Evolutionary conservation across 2,329 filamentous ascomycete species (phyloP).

Genomic region (Colletotrichum melonis): DNA sequence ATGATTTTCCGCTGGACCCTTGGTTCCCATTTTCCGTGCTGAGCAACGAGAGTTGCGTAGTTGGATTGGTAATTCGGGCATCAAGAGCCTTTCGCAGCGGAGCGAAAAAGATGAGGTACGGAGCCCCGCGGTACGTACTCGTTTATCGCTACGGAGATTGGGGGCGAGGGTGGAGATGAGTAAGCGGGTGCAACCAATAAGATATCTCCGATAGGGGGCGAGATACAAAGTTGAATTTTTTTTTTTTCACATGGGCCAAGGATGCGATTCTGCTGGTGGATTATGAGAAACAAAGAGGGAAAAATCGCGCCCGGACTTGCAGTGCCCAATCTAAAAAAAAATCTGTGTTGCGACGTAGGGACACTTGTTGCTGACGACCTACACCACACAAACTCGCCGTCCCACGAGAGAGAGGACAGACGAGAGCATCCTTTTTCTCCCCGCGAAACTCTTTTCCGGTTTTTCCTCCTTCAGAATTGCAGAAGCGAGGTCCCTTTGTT

Average conservation of each 20-base stretch:
- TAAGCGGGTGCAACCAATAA: not conserved
- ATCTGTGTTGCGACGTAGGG: constrained; percentile 20
- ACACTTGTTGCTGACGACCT: constrained; percentile 12
- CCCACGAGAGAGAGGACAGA: constrained; percentile 34
- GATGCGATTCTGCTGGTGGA: constrained; percentile 36
- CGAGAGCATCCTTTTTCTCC: constrained; percentile 22
- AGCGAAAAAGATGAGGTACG: constrained; percentile 32
- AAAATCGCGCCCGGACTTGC: constrained; percentile 19
- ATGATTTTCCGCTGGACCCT: not conserved
- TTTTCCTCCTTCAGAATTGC: constrained; percentile 29
- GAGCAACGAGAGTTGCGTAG: not conserved
- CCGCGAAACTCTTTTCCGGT: not conserved
- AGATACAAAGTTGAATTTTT: constrained; percentile 9
- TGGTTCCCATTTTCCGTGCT: not conserved
- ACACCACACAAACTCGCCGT: constrained; percentile 24
- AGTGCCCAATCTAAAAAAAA: constrained; percentile 34
- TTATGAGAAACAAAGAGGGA: constrained; percentile 24
- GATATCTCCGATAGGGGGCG: constrained; percentile 16
- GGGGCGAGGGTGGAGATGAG: constrained; percentile 11
- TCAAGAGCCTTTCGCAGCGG: constrained; percentile 19
- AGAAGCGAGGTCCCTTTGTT: constrained; percentile 21
- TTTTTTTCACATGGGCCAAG: constrained; percentile 37
- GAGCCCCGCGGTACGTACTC: constrained; percentile 25
- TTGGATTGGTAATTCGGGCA: constrained; percentile 33
- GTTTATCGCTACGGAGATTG: constrained; percentile 1